These are phyloP conservation scores for Colletotrichum abscissum DNA, from an alignment of 2,329 filamentous ascomycete species.

Conservation along the genomic window DNA sequence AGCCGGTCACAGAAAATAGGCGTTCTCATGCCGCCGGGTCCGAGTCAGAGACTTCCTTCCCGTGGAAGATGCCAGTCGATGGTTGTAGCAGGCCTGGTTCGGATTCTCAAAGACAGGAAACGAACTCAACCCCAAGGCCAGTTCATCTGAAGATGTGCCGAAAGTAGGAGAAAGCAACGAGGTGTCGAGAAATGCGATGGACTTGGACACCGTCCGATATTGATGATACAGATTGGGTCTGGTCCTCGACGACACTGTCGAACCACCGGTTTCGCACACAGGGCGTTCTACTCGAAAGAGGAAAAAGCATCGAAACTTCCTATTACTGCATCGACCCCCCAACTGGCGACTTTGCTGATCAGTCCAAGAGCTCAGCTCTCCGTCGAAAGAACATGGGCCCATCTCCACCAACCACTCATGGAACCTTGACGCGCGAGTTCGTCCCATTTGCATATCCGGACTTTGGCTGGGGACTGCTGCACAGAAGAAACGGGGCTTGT, in stretches of 20 bases:
- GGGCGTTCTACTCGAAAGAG: slow-evolving; percentile 22
- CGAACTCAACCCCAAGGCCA: neutral
- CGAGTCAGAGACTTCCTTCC: slow-evolving; percentile 5
- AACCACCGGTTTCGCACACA: slow-evolving; percentile 23
- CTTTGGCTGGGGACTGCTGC: slow-evolving; percentile 21
- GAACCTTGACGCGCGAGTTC: slow-evolving; percentile 27
- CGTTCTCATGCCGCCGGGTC: slow-evolving; percentile 21
- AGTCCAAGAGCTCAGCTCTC: neutral
- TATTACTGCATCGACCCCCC: slow-evolving; percentile 27
- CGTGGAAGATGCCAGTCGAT: neutral
- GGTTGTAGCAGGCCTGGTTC: neutral
- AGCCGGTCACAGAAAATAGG: slow-evolving; percentile 23
- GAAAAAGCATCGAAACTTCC: slow-evolving; percentile 30
- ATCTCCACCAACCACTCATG: slow-evolving; percentile 1
- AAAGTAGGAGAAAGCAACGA: slow-evolving; percentile 34
- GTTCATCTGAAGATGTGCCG: slow-evolving; percentile 30
- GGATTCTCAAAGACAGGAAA: slow-evolving; percentile 1
- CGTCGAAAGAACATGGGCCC: slow-evolving; percentile 7
- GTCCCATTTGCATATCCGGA: slow-evolving; percentile 22
- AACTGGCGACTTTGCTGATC: neutral
- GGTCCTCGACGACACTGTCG: slow-evolving; percentile 2
- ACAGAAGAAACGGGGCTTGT: slow-evolving; percentile 19
- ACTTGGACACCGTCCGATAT: slow-evolving; percentile 31
- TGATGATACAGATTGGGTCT: slow-evolving; percentile 24
- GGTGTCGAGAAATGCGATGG: neutral